These are phyloP conservation scores for Sutorius australiensis DNA, from an alignment of 768 basidiomycete genomes.

Conservation along the genomic window DNA sequence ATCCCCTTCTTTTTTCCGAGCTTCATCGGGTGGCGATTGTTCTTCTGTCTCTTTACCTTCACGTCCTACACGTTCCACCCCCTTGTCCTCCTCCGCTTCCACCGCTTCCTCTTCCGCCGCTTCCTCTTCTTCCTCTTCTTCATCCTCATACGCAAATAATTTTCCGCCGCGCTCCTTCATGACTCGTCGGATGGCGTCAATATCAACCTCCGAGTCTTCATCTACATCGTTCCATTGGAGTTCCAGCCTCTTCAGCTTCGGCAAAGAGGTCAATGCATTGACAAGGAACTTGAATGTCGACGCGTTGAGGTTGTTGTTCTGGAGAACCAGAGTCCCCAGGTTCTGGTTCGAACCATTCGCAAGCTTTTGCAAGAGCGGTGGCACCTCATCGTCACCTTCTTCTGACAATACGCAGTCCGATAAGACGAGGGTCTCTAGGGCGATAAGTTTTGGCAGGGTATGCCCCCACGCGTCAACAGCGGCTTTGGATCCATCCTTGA, in stretches of 20 bases:
- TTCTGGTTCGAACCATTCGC: conserved; percentile 67
- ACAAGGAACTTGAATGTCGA: conserved; percentile 66
- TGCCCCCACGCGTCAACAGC: conserved; percentile 59
- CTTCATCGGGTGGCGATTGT: conserved; percentile 23
- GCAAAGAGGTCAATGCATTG: conserved; percentile 58
- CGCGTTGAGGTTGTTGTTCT: conserved; percentile 87
- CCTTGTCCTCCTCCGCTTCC: conserved; percentile 44
- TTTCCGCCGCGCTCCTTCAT: conserved; percentile 67
- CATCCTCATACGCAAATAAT: conserved; percentile 69
- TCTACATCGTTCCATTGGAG: conserved; percentile 89
- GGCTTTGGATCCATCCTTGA: conserved; percentile 56
- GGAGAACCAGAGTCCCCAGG: conserved; percentile 73
- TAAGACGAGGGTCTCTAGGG: conserved; percentile 76
- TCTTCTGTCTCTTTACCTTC: conserved; percentile 15
- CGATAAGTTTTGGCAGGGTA: conserved; percentile 65
- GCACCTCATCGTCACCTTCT: conserved; percentile 73
- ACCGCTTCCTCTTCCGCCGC: conserved; percentile 54
- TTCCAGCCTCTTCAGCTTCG: conserved; percentile 64
- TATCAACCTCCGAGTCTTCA: conserved; percentile 59
- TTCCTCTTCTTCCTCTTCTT: conserved; percentile 72
- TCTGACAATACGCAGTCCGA: conserved; percentile 85
- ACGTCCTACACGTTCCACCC: conserved; percentile 24
- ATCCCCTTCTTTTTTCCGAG: conserved; percentile 29
- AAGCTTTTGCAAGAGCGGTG: conserved; percentile 58
- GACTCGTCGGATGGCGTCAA: conserved; percentile 50